Conservation (phyloP, 768 basidiomycete genomes). For the Rhizopogon sp. region DNA sequence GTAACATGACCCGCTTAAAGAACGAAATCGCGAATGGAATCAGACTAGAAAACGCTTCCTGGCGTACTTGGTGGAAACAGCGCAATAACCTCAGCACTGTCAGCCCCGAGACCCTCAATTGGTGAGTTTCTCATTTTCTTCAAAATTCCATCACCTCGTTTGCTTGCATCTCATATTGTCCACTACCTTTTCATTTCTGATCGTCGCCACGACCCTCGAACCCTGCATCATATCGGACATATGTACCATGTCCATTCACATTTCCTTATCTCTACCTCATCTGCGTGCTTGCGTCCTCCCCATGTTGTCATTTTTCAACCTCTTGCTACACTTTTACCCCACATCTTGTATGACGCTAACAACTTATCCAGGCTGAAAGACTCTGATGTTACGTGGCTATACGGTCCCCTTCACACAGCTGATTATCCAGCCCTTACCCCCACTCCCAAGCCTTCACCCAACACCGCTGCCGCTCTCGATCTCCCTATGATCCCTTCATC, state of each 20-base stretch:
- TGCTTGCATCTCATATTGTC: neutral
- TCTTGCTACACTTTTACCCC: neutral
- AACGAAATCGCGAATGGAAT: constrained; percentile 95
- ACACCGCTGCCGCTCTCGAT: constrained; percentile 30
- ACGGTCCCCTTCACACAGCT: constrained; percentile 95
- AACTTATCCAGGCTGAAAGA: constrained; percentile 82
- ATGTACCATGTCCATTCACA: constrained; percentile 1
- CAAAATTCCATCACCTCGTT: constrained; percentile 1
- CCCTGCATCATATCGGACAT: neutral
- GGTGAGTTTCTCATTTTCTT: constrained; percentile 50
- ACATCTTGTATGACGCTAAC: constrained; percentile 8
- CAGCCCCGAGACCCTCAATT: constrained; percentile 96
- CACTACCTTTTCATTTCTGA: constrained; percentile 3
- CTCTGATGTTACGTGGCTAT: constrained; percentile 98
- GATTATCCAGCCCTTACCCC: constrained; percentile 74
- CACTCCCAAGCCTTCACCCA: constrained; percentile 41
- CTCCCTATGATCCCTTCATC: constrained; percentile 32
- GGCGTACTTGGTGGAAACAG: constrained; percentile 99
- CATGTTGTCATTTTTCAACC: neutral
- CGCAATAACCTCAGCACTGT: constrained; percentile 93
- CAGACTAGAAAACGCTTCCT: constrained; percentile 94
- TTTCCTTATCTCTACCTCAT: neutral
- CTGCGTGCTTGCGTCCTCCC: constrained; percentile 7
- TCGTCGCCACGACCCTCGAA: neutral
- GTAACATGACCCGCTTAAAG: constrained; percentile 97